Conservation (phyloP, 2,329 filamentous ascomycete genomes). For the Colletotrichum siamense region DNA sequence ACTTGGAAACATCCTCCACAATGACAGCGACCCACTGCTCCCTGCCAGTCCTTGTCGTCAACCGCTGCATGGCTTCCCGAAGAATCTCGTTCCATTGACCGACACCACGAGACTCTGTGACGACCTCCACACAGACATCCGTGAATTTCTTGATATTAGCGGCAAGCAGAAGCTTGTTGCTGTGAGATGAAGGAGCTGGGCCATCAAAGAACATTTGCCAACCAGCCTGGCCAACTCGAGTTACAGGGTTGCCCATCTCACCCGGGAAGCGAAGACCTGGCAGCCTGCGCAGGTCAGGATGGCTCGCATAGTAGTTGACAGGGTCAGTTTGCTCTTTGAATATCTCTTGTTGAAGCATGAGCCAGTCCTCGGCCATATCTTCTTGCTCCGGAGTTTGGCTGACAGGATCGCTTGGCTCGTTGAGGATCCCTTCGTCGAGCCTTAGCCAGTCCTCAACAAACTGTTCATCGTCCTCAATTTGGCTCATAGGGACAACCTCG, state of each 20-base stretch:
- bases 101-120: neutral
- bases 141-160: neutral
- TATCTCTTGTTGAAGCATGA: neutral
- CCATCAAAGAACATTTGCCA: neutral
- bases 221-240: neutral
- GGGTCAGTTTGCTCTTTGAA: neutral
- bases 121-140: neutral
- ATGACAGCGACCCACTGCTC: rapidly evolving
- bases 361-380: neutral
- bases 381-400: neutral
- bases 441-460: neutral
- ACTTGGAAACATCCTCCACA: neutral
- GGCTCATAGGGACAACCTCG: neutral
- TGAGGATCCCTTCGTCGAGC: neutral
- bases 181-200: neutral
- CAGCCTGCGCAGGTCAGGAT: neutral
- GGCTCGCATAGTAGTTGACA: neutral
- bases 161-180: neutral
- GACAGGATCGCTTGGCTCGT: neutral
- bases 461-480: neutral
- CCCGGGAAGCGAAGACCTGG: neutral
- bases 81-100: neutral
- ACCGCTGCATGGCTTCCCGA: neutral
- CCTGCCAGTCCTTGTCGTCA: rapidly evolving
- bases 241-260: neutral